Conservation (phyloP, 1,284 basidiomycete genomes). For the Tremellales sp. region DNA sequence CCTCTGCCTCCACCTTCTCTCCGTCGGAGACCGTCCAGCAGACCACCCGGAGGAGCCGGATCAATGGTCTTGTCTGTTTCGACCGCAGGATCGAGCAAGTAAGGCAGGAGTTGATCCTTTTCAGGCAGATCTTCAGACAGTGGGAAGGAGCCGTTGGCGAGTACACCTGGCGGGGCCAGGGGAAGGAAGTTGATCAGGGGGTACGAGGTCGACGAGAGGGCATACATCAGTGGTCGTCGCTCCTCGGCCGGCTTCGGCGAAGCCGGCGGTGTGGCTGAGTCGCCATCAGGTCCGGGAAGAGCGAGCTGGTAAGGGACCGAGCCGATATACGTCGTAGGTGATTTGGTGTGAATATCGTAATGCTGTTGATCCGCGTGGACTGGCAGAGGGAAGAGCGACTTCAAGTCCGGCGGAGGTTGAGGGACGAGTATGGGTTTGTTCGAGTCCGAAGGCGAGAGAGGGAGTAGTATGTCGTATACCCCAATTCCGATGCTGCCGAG, state of each 20-base stretch:
- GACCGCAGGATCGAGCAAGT: slow-evolving; percentile 42
- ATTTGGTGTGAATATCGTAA: slow-evolving; percentile 25
- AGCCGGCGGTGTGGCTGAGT: not conserved
- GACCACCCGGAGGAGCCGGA: slow-evolving; percentile 1
- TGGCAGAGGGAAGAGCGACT: slow-evolving; percentile 31
- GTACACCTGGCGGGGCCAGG: slow-evolving; percentile 33
- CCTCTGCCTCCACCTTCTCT: slow-evolving; percentile 5
- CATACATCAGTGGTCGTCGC: slow-evolving; percentile 33
- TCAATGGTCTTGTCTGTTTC: slow-evolving; percentile 18
- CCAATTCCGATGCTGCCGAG: slow-evolving; percentile 45
- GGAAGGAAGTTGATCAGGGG: slow-evolving; percentile 45
- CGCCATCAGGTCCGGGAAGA: slow-evolving; percentile 10
- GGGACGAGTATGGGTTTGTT: slow-evolving; percentile 47
- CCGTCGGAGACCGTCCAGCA: not conserved
- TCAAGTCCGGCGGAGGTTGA: slow-evolving; percentile 42
- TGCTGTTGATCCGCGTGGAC: slow-evolving; percentile 16
- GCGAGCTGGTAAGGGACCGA: slow-evolving; percentile 27
- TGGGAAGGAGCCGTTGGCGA: slow-evolving; percentile 40
- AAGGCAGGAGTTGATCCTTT: slow-evolving; percentile 29
- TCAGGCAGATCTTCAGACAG: slow-evolving; percentile 34
- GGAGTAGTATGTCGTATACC: slow-evolving; percentile 46
- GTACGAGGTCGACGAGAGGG: slow-evolving; percentile 42
- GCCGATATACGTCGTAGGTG: slow-evolving; percentile 41
- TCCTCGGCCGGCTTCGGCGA: not conserved
- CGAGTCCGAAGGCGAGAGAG: slow-evolving; percentile 25